Base-by-base conservation (phyloP, 352 stramenopile genomes). In the Phytophthora chlamydospora region DNA sequence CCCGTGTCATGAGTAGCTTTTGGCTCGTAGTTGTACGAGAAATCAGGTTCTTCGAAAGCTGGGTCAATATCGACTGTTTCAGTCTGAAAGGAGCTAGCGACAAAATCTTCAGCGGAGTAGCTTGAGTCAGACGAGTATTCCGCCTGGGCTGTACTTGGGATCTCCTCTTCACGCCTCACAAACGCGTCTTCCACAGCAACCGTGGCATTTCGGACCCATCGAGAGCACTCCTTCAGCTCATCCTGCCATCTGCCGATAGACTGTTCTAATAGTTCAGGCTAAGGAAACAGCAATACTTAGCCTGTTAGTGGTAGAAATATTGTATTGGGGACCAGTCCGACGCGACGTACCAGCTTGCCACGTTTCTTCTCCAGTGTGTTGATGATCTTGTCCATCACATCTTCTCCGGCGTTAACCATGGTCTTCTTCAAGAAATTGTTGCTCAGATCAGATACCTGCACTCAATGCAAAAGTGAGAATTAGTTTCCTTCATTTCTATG, bases 381-480 rank as follows among this genome's bases (percentile, higher is more conserved):
- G 27, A 86, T 78, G 44, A 93, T 84, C 7, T 39, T 58, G 45
- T 93, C 86, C 74, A 93, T 88, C 24, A 80, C 73, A 71, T 93
- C 80, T 74, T 91, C 82, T 12, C 84, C 84, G 2, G 68, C 74
- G 17, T 81, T 79, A 47, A 90, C 78, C 8, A 91, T 45, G 6
- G 66, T 74, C 17, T 69, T 75, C 29, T 48, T 80, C 57, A 93
- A 38, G 40, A 87, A 88, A 3, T 35, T 41, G 19, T 56, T 43
- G 2, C 71, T 32, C 31, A 90, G n/a, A 4, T 75, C 56, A 7
- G 13, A 19, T 31, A 85, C 50, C 78, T 90, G 46, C n/a, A 1
- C 16, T 41, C 21, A 56, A 45, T 34, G 16, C 19, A 54, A 53
- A 16, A 32, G 33, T 24, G 36, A 45, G 13, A 7, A 34, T 55